Conservation (phyloP, 164 flowering plant species). For the Amborella trichopoda region DNA sequence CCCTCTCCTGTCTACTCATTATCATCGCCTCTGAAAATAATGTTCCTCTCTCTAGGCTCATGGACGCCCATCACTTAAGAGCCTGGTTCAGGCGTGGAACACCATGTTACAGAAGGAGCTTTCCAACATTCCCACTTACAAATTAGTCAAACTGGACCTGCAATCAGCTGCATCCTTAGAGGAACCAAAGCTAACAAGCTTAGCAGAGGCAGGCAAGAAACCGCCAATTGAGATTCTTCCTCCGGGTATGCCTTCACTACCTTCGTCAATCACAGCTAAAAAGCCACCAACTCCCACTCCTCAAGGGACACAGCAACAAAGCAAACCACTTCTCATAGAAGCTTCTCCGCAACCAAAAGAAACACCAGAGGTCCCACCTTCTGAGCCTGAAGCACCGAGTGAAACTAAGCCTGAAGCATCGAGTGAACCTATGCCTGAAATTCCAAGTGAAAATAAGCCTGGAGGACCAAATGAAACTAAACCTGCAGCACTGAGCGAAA, state of each 20-base stretch:
- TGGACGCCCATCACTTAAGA: constrained; percentile 81
- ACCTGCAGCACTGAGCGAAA: too few species aligned
- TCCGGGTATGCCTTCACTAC: constrained; percentile 81
- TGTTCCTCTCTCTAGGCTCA: constrained; percentile 97
- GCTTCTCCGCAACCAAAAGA: too few species aligned
- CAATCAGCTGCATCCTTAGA: constrained; percentile 85
- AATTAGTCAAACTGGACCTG: constrained; percentile 37
- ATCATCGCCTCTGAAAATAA: too few species aligned
- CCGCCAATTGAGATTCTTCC: constrained; percentile 92
- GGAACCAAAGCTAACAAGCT: constrained; percentile 81
- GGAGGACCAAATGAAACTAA: too few species aligned
- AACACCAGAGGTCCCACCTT: too few species aligned
- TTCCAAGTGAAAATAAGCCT: too few species aligned
- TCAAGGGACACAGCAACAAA: constrained; percentile 36
- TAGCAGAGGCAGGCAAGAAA: constrained; percentile 81
- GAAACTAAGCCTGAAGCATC: too few species aligned
- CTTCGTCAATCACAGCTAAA: constrained; percentile 32
- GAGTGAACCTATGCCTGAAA: too few species aligned
- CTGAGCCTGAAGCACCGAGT: too few species aligned
- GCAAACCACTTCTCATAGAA: constrained; percentile 55
- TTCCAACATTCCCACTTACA: constrained; percentile 49
- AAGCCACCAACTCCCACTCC: constrained; percentile 33
- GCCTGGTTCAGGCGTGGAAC: constrained; percentile 85
- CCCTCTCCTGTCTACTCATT: too few species aligned
- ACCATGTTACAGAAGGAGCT: constrained; percentile 76